phyloP scores from a whole-genome alignment of 2,329 filamentous ascomycete species.

The Hirsutella rhossiliensis region DNA sequence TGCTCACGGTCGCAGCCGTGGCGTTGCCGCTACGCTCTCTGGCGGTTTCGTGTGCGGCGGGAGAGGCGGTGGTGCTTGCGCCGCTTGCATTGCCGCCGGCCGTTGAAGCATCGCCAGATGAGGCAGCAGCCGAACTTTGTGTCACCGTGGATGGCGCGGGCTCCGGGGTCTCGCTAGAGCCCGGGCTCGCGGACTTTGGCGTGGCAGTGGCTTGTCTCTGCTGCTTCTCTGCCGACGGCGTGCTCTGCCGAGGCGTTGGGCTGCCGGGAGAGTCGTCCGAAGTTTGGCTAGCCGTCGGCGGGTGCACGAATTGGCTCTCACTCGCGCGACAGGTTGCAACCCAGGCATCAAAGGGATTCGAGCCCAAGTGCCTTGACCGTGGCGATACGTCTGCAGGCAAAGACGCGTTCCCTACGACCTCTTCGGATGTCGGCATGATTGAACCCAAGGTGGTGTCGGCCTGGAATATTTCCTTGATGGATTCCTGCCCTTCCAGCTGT shows the following conservation, averaged over 20 bases:
- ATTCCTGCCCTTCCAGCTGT: conserved; percentile 20
- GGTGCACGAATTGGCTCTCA: not conserved
- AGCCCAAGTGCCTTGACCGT: not conserved
- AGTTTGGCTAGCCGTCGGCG: not conserved
- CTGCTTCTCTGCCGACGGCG: too few species aligned
- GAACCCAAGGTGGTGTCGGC: not conserved
- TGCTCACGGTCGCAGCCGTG: not conserved
- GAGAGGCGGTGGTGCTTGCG: not conserved
- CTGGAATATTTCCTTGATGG: not conserved
- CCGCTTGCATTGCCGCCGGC: not conserved
- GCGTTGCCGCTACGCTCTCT: conserved; percentile 3
- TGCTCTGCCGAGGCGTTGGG: not conserved
- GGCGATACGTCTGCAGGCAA: not conserved
- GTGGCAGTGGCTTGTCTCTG: too few species aligned
- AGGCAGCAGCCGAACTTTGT: too few species aligned
- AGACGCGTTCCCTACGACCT: not conserved
- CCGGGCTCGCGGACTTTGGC: too few species aligned
- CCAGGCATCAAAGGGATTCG: not conserved
- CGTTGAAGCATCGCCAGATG: not conserved
- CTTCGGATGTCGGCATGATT: not conserved
- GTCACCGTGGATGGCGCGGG: too few species aligned
- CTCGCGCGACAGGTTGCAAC: not conserved
- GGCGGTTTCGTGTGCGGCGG: not conserved
- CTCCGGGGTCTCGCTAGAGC: too few species aligned
- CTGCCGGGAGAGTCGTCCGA: not conserved